phyloP scores from a whole-genome alignment of 495 filamentous ascomycete genomes.

The Daldinia concentrica region DNA sequence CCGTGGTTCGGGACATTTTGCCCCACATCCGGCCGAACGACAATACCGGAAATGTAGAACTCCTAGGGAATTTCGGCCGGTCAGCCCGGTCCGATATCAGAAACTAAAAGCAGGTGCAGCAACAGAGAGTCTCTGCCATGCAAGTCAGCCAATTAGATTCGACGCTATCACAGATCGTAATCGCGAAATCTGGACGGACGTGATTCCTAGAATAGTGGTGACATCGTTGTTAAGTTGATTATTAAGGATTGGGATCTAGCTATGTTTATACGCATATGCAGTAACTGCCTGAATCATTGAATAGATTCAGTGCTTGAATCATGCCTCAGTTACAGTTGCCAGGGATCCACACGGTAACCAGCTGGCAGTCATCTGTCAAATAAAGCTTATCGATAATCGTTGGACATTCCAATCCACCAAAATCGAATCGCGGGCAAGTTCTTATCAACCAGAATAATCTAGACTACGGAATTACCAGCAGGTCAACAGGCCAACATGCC shows the following conservation, averaged over 20 bases:
- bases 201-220: no score
- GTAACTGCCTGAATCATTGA: no score
- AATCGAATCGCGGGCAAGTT: not conserved
- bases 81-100: not conserved
- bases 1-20: not conserved
- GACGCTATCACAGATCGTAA: no score
- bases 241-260: no score
- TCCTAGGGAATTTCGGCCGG: not conserved
- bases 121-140: no score
- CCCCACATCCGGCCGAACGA: not conserved
- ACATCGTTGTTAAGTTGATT: no score
- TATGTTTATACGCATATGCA: no score
- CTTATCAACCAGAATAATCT: not conserved
- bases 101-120: no score
- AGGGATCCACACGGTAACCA: not conserved
- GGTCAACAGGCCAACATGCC: slow-evolving; percentile 31
- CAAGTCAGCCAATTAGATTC: not conserved
- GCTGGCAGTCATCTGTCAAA: not conserved
- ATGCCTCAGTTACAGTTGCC: no score
- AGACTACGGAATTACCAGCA: not conserved
- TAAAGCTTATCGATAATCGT: not conserved
- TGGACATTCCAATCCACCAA: not conserved
- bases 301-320: no score
- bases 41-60: not conserved
- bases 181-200: no score